A percentile compares a stretch with the other conserved stretches of the same genome.
These are phyloP conservation scores for Mycena sp. DNA, from an alignment of 1,284 basidiomycete species.

Conservation along the genomic window DNA sequence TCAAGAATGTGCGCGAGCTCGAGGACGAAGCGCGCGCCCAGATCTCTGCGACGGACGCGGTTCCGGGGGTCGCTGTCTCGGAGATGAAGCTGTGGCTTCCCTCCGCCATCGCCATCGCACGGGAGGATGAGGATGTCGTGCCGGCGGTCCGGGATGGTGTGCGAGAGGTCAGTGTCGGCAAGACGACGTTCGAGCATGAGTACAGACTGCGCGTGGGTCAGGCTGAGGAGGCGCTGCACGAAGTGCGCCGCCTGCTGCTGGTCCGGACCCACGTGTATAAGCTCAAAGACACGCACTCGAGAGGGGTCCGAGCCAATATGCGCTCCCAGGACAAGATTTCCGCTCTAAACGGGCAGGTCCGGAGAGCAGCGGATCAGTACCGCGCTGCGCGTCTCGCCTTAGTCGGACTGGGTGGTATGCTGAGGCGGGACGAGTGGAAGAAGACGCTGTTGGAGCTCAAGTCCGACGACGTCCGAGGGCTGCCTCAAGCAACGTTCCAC, in stretches of 20 bases:
- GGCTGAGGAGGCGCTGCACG: background rate
- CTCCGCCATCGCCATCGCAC: too few species aligned
- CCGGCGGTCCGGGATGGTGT: background rate
- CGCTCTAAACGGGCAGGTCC: constrained; percentile 1
- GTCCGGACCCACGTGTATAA: background rate
- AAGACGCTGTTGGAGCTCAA: background rate
- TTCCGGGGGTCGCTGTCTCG: too few species aligned
- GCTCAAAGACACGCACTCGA: too few species aligned
- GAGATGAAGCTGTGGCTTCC: too few species aligned
- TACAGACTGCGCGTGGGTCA: constrained; percentile 22
- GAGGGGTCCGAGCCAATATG: too few species aligned
- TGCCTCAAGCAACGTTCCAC: background rate
- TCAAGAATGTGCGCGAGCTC: too few species aligned
- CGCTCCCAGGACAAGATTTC: constrained; percentile 9
- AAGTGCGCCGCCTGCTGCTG: constrained; percentile 20
- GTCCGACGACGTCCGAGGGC: constrained; percentile 12
- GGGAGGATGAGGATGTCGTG: too few species aligned
- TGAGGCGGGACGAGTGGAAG: constrained; percentile 13
- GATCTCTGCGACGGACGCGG: too few species aligned
- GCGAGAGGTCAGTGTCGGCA: too few species aligned
- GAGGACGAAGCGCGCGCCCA: too few species aligned
- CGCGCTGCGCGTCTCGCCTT: background rate
- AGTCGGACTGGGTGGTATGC: background rate
- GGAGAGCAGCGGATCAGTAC: constrained; percentile 3
- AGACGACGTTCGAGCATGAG: background rate